Evolutionary conservation across 2,329 filamentous ascomycete species (phyloP).

Genomic region (Apiospora sp.): DNA sequence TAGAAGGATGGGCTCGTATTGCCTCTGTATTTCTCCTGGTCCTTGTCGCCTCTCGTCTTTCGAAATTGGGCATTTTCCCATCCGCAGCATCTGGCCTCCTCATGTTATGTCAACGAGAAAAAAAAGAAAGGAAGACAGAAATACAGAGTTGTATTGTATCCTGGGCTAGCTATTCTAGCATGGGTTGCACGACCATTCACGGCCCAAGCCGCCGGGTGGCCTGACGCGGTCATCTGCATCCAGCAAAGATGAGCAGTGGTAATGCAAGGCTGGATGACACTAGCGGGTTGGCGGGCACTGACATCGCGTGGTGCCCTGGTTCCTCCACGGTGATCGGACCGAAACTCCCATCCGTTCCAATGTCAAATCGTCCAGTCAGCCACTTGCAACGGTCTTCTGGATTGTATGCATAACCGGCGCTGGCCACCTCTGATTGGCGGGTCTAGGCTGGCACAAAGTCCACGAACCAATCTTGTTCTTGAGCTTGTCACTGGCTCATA

Average conservation of each 20-base stretch:
- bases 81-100: not conserved
- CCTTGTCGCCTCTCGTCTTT: not conserved
- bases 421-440: conserved; percentile 35
- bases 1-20: conserved; percentile 4
- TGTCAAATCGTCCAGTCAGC: not conserved
- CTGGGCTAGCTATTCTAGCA: conserved; percentile 6
- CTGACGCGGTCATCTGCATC: conserved; percentile 6
- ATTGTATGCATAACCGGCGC: conserved; percentile 29
- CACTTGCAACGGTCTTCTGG: conserved; percentile 23
- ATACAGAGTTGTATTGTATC: not conserved
- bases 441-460: conserved; percentile 30
- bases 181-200: conserved; percentile 16
- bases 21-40: not conserved
- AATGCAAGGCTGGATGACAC: conserved; percentile 3
- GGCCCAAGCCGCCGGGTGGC: conserved; percentile 17
- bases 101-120: not conserved
- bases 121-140: too few species aligned
- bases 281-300: conserved; percentile 17
- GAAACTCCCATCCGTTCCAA: conserved; percentile 36
- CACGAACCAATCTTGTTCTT: conserved; percentile 37
- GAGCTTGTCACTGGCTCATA: conserved; percentile 31
- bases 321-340: conserved; percentile 36
- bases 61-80: not conserved
- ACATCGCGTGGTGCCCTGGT: conserved; percentile 23
- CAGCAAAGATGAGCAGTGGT: not conserved